A percentile compares a stretch with the other conserved stretches of the same genome.
Evolutionary conservation across 306 rosid species (phyloP).

Genomic region (Inga laurina): DNA sequence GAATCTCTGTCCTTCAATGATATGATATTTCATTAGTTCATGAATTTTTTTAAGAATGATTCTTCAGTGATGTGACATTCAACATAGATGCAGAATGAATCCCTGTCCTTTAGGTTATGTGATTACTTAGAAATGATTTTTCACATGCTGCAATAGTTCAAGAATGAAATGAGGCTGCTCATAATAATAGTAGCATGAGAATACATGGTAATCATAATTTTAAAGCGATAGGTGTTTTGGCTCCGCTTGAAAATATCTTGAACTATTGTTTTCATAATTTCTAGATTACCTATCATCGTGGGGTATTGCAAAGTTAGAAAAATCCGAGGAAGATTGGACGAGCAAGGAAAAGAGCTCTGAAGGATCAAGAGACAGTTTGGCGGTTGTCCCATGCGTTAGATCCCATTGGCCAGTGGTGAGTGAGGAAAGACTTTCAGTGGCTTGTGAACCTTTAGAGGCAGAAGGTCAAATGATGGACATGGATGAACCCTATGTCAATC

Average conservation of each 20-base stretch:
- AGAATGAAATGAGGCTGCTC: not conserved
- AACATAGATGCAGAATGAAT: too few relatives aligned
- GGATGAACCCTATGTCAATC: conserved; percentile 16
- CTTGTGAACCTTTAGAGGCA: conserved; percentile 27
- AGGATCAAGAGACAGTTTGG: conserved; percentile 36
- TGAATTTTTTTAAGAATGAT: not conserved
- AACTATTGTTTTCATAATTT: not conserved
- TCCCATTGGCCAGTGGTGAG: conserved; percentile 17
- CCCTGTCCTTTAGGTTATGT: not conserved
- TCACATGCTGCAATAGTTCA: not conserved
- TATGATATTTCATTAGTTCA: not conserved
- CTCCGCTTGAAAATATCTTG: not conserved
- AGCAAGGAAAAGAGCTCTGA: conserved; percentile 32
- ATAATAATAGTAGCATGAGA: not conserved
- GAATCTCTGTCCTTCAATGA: not conserved
- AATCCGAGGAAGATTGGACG: conserved; percentile 18
- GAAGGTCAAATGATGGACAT: conserved; percentile 54
- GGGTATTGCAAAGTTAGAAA: conserved; percentile 22
- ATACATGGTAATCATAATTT: not conserved
- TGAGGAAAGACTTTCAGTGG: conserved; percentile 20
- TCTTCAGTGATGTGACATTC: too few relatives aligned
- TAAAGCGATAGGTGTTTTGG: not conserved
- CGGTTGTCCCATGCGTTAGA: conserved; percentile 53
- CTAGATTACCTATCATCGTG: conserved; percentile 30
- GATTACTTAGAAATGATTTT: not conserved